Base-by-base conservation (phyloP, 257 asterid genomes). In the Solanum appendiculatum region DNA sequence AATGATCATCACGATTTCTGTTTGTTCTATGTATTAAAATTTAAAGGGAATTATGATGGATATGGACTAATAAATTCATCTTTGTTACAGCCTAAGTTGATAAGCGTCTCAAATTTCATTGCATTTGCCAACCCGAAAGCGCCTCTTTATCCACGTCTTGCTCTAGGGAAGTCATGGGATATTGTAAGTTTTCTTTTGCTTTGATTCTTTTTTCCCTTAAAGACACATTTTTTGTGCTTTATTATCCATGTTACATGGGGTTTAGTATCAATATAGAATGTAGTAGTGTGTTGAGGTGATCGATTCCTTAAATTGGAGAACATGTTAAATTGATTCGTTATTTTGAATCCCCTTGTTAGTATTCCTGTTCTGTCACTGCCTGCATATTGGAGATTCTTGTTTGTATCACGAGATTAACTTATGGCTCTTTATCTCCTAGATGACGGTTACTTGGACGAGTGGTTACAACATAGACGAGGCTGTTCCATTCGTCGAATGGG, bases 371-470 rank as follows among this genome's bases (percentile, higher is more conserved):
- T 69, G 6, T 39, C 34, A 74, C 18, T 10, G 18, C 29, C 9
- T 37, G 20, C 9, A 25, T 10, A 3, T 40, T 75, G 36, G 58
- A 23, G 82, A n/a, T 78, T 78, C 40, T 4, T 78, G 84, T 78
- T 78, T 3, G 5, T 13, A 8, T 7, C 15, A 42, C 25, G 9
- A 77, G 83, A 15, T 23, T n/a, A 78, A 44, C 60, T 40, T 42
- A 2, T 63, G 16, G 0, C 31, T 27, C 51, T 51, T 40, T 77
- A 39, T 14, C 85, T 33, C 42, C 1, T 69, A 96, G 98, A 96
- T 96, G 98, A 96, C 98, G 2, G 92, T 96, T 20, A 94, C 98
- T 15, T 95, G 98, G 98, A 95, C 98, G 25, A 95, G 98, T 90
- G 98, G 97, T 44, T 94, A 95, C 87, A 91, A 91, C 86, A 88